Evolutionary conservation across 257 asterid genomes (phyloP).

Genomic region (Marsdenia floribunda): DNA sequence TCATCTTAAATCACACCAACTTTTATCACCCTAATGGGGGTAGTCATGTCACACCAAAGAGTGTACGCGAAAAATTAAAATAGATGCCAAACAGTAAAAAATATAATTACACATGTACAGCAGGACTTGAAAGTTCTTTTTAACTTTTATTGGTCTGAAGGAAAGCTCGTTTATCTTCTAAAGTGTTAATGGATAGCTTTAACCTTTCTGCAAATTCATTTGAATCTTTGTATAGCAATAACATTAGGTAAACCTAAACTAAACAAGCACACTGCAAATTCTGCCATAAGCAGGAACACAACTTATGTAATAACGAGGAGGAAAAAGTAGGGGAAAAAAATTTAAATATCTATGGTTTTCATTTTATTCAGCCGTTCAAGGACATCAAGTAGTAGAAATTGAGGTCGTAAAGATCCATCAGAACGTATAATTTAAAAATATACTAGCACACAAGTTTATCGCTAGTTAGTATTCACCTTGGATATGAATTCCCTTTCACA

Average conservation of each 20-base stretch:
- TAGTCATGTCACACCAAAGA: neutral
- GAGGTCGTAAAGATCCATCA: too few species aligned
- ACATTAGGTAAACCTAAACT: neutral
- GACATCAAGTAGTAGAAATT: neutral
- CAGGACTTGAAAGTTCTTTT: neutral
- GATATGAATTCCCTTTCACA: constrained; percentile 69
- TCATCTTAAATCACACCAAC: neutral
- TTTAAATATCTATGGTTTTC: neutral
- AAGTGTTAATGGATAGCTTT: neutral
- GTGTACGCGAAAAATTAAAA: neutral
- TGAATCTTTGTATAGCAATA: neutral
- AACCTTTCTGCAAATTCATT: neutral
- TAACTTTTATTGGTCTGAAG: neutral
- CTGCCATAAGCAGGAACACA: neutral
- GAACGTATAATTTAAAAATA: too few species aligned
- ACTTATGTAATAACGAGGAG: neutral
- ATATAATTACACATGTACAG: neutral
- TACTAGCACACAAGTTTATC: neutral
- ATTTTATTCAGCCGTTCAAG: neutral
- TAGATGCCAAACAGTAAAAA: neutral
- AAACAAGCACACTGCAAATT: neutral
- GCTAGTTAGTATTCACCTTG: constrained; percentile 44
- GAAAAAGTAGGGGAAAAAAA: too few species aligned
- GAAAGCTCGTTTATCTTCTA: neutral
- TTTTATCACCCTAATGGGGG: neutral